phyloP scores from a whole-genome alignment of 176 grass and related monocot species.

The Juncus inflexus region DNA sequence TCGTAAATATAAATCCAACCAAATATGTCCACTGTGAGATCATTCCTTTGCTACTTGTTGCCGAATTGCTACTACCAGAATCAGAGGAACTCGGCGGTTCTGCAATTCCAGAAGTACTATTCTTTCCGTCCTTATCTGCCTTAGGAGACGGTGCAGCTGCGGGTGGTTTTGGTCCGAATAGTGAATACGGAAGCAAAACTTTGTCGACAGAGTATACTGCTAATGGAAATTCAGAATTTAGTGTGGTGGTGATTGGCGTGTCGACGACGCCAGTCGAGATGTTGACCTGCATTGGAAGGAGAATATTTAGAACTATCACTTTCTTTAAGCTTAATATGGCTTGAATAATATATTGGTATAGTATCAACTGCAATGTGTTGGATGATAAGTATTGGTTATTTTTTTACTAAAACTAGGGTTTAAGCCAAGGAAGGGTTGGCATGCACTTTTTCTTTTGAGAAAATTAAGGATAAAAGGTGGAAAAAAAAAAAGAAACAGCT shows the following conservation, averaged over 20 bases:
- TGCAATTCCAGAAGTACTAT: slow-evolving; percentile 31
- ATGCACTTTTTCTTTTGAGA: no score
- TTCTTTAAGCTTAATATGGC: no score
- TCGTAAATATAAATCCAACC: slow-evolving; percentile 18
- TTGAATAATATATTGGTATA: no score
- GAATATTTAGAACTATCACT: slow-evolving; percentile 3
- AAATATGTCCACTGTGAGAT: slow-evolving; percentile 15
- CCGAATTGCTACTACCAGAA: background rate
- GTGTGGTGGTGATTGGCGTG: slow-evolving; percentile 31
- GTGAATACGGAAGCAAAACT: slow-evolving; percentile 59
- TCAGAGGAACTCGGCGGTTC: slow-evolving; percentile 32
- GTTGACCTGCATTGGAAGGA: slow-evolving; percentile 31
- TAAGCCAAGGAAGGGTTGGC: no score
- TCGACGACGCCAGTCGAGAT: slow-evolving; percentile 66
- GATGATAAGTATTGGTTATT: no score
- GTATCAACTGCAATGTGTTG: no score
- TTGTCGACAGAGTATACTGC: slow-evolving; percentile 61
- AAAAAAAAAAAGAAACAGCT: no score
- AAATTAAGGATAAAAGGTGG: no score
- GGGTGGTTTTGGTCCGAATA: slow-evolving; percentile 65
- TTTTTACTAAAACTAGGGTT: no score
- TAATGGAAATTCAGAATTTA: slow-evolving; percentile 51
- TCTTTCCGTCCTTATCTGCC: slow-evolving; percentile 28
- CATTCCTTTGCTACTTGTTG: background rate
- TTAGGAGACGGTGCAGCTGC: slow-evolving; percentile 36